phyloP scores from a whole-genome alignment of 768 basidiomycete species.

The Hygrocybe punicea region DNA sequence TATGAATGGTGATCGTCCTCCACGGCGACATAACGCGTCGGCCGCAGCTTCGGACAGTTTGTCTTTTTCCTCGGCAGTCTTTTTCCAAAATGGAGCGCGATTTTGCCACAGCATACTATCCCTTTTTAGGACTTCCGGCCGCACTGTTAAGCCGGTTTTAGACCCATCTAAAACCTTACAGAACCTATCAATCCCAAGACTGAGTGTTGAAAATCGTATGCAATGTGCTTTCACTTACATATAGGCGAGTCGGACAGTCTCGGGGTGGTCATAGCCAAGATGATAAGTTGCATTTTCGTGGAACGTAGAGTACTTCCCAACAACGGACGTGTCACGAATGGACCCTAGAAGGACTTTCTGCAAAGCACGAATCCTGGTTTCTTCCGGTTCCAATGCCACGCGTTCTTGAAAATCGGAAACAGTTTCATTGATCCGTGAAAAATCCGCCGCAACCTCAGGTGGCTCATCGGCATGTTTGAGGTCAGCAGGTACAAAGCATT shows the following conservation, averaged over 20 bases:
- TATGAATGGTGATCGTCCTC: constrained; percentile 21
- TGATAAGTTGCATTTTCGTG: constrained; percentile 6
- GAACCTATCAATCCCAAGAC: constrained; percentile 33
- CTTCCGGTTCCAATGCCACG: background rate
- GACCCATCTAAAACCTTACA: constrained; percentile 43
- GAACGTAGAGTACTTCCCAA: constrained; percentile 3
- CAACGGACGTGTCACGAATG: background rate
- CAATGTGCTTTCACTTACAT: background rate
- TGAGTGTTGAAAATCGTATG: background rate
- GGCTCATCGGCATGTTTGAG: constrained; percentile 51
- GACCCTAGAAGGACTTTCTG: background rate
- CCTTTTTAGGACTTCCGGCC: constrained; percentile 17
- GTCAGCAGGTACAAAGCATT: constrained; percentile 50
- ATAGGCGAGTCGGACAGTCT: constrained; percentile 2
- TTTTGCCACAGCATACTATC: constrained; percentile 26
- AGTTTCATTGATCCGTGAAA: constrained; percentile 43
- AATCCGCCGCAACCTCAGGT: constrained; percentile 36
- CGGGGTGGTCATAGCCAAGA: background rate
- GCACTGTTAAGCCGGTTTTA: constrained; percentile 45
- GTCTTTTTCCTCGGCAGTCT: constrained; percentile 2
- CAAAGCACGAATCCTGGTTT: background rate
- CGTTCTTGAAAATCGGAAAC: constrained; percentile 27
- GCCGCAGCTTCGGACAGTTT: constrained; percentile 21
- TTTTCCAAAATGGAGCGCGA: constrained; percentile 21
- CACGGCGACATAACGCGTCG: constrained; percentile 6